Evolutionary conservation across 352 stramenopile genomes (phyloP).

Genomic region (Globisporangium paroecandrum): DNA sequence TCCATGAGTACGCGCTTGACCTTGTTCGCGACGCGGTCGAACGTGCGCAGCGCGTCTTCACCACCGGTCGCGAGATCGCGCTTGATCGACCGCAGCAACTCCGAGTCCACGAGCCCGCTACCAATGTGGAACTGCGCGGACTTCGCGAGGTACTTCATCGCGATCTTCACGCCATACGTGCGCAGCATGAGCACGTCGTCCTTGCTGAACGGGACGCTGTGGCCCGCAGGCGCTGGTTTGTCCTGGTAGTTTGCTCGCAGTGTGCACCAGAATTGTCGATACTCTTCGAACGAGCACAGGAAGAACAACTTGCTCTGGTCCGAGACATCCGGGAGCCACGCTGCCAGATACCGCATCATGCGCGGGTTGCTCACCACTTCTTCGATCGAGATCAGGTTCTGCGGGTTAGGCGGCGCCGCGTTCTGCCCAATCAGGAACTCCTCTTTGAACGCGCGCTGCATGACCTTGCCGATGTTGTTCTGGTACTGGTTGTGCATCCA

Average conservation of each 20-base stretch:
- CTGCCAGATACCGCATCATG: constrained; percentile 81
- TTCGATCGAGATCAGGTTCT: constrained; percentile 65
- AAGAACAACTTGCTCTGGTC: constrained; percentile 84
- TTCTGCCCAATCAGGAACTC: constrained; percentile 39
- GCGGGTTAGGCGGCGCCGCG: constrained; percentile 30
- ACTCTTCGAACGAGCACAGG: constrained; percentile 73
- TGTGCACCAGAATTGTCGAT: constrained; percentile 70
- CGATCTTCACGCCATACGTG: constrained; percentile 85
- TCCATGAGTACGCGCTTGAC: constrained; percentile 82
- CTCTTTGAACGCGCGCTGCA: constrained; percentile 63
- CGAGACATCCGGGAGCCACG: constrained; percentile 46
- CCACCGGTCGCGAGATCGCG: constrained; percentile 70
- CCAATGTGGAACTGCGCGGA: constrained; percentile 82
- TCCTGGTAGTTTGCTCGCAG: constrained; percentile 60
- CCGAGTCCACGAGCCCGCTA: constrained; percentile 46
- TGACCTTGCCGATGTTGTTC: constrained; percentile 65
- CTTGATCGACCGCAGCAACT: constrained; percentile 70
- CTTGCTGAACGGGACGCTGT: constrained; percentile 59
- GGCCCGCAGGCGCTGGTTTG: constrained; percentile 12
- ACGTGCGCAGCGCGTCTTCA: constrained; percentile 77
- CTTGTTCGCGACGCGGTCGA: constrained; percentile 68
- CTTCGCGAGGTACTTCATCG: constrained; percentile 80
- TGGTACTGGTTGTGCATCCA: constrained; percentile 77
- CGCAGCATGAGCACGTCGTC: constrained; percentile 81
- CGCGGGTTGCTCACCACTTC: constrained; percentile 74